Evolutionary conservation across 768 basidiomycete genomes (phyloP).

Genomic region (Daedaleopsis sinensis): DNA sequence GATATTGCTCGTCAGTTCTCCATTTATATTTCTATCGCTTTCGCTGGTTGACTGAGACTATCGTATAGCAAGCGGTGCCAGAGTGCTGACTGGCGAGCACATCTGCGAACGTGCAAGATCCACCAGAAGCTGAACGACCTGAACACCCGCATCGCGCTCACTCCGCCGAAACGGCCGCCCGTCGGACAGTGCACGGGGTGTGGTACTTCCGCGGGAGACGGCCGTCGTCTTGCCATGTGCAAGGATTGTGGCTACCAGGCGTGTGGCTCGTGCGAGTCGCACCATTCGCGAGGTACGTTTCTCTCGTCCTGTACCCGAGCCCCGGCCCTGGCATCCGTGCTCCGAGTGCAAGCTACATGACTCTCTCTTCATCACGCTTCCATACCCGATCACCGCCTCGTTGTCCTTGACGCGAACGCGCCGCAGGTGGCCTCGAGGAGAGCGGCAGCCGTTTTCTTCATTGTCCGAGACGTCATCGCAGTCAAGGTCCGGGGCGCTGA

Average conservation of each 20-base stretch:
- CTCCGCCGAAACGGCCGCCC: slow-evolving; percentile 28
- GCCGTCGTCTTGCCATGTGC: slow-evolving; percentile 26
- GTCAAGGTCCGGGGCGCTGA: slow-evolving; percentile 9
- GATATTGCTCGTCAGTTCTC: slow-evolving; percentile 22
- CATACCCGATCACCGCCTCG: slow-evolving; percentile 1
- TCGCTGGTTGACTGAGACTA: not conserved
- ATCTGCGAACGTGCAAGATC: slow-evolving; percentile 40
- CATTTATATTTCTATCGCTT: too few relatives aligned
- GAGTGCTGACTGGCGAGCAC: slow-evolving; percentile 33
- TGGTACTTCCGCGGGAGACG: slow-evolving; percentile 23
- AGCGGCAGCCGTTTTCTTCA: not conserved
- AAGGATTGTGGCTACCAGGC: slow-evolving; percentile 39
- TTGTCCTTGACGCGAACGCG: not conserved
- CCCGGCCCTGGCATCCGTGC: not conserved
- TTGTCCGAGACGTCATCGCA: slow-evolving; percentile 4
- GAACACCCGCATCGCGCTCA: slow-evolving; percentile 28
- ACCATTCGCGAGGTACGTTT: slow-evolving; percentile 30
- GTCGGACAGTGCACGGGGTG: slow-evolving; percentile 36
- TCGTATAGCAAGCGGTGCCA: slow-evolving; percentile 30
- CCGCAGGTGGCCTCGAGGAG: slow-evolving; percentile 11
- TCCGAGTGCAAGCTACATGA: not conserved
- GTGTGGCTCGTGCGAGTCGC: slow-evolving; percentile 37
- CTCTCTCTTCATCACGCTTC: not conserved
- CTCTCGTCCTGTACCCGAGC: not conserved
- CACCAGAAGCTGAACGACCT: slow-evolving; percentile 35